Base-by-base conservation (phyloP, 495 filamentous ascomycete genomes). In the Penicillium silybi region DNA sequence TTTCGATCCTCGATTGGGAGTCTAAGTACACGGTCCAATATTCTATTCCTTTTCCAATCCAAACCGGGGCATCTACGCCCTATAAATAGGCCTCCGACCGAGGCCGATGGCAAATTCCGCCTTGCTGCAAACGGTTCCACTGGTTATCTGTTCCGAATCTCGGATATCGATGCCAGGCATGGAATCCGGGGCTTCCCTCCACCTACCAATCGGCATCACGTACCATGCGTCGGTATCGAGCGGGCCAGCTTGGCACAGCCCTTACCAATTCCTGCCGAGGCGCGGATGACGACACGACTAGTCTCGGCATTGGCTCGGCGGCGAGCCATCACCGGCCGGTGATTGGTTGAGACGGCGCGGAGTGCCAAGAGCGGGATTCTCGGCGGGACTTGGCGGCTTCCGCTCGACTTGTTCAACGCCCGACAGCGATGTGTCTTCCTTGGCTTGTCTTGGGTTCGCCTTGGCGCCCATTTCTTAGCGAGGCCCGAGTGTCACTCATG, bases 341-440 rank as follows among this genome's bases (percentile, higher is more conserved):
- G 48, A 69, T 62, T 65, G 47, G 63, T 15, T 16, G 29, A 46
- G 11, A 37, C 34, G 48, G 55, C 54, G 64, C 63, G 60, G 61
- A 60, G 32, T 49, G 61, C 63, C 68, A 67, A 68, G 61, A 66
- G 62, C 61, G 66, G 63, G 57, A 58, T 57, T 50, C 68, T 65
- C 56, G 63, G 65, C 67, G 48, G 53, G 44, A 46, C 43, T 39
- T 1, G 37, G 50, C 38, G 15, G 44, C 54, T 45, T 44, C 43
- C 52, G 48, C 38, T 48, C 29, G 54, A 55, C 39, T 32, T 16
- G 44, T 54, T 58, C 56, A 60, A 53, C 56, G 44, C 49, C 50
- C 46, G 38, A 46, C 52, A 41, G 47, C 56, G 34, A 47, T 48
- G 40, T 53, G 42, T 54, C 47, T 39, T 48, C 16, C 59, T 65